Conservation (phyloP, 768 basidiomycete genomes). For the Mycena filopes region DNA sequence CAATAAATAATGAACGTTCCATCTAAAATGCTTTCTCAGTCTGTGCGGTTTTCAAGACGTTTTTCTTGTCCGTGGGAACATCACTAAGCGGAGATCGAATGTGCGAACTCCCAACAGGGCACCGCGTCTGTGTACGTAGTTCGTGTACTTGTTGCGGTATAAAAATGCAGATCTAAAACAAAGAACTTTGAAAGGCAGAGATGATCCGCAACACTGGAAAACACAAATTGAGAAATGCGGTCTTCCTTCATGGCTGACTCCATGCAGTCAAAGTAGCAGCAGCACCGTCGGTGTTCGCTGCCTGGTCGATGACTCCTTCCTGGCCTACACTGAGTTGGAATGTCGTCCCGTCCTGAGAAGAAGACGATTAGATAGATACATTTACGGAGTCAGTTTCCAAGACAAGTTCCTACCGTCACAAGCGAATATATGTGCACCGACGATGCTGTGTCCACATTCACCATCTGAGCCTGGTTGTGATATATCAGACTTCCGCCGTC, state of each 20-base stretch:
- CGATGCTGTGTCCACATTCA: slow-evolving; percentile 63
- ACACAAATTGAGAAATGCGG: neutral
- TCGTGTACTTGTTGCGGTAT: too few species aligned
- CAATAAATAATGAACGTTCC: too few species aligned
- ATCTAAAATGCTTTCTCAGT: too few species aligned
- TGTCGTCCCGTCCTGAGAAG: slow-evolving; percentile 57
- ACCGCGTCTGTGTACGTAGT: too few species aligned
- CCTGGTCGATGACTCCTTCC: slow-evolving; percentile 59
- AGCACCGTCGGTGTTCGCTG: slow-evolving; percentile 58
- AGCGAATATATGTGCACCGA: slow-evolving; percentile 57
- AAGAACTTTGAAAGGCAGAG: too few species aligned
- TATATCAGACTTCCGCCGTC: too few species aligned
- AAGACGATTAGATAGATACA: slow-evolving; percentile 56
- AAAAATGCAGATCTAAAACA: too few species aligned
- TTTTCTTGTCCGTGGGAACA: too few species aligned
- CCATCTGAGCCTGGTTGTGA: slow-evolving; percentile 51
- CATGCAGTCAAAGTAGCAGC: slow-evolving; percentile 27
- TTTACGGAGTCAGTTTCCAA: slow-evolving; percentile 54
- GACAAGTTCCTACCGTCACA: slow-evolving; percentile 50
- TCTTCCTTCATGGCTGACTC: slow-evolving; percentile 16
- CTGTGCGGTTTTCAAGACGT: too few species aligned
- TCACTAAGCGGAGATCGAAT: too few species aligned
- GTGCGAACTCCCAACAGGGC: too few species aligned
- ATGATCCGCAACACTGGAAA: too few species aligned
- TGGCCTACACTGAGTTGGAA: slow-evolving; percentile 62